Conservation (phyloP, 2,329 filamentous ascomycete genomes). For the Stachybotrys chlorohalonatus region DNA sequence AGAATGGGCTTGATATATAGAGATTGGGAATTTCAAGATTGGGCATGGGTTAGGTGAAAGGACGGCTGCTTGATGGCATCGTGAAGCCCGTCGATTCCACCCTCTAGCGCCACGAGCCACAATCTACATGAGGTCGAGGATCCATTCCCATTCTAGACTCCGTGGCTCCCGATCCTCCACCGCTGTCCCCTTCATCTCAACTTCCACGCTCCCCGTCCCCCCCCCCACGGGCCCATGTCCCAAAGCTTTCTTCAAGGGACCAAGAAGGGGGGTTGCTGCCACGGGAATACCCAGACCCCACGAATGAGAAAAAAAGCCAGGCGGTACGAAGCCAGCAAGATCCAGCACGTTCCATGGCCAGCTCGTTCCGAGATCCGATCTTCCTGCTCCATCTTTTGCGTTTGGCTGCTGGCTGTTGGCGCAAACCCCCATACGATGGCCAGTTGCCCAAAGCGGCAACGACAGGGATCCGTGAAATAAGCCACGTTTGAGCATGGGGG, state of each 20-base stretch:
- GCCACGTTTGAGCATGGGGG: too few species aligned
- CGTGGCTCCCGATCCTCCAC: too few species aligned
- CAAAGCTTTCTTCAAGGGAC: too few species aligned
- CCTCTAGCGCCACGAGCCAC: not conserved
- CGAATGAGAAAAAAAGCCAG: not conserved
- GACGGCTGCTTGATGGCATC: not conserved
- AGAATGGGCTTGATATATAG: too few species aligned
- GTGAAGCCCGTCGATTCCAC: not conserved
- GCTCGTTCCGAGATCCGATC: not conserved
- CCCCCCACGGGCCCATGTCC: not conserved
- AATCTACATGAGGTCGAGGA: not conserved
- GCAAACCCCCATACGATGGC: too few species aligned
- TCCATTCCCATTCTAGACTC: not conserved
- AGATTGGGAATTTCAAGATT: not conserved
- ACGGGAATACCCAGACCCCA: not conserved
- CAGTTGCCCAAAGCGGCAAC: too few species aligned
- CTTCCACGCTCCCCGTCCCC: too few species aligned
- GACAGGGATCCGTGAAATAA: too few species aligned
- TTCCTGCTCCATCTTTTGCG: not conserved
- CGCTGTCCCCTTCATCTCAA: not conserved
- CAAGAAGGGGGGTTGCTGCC: too few species aligned
- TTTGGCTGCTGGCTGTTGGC: too few species aligned
- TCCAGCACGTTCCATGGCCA: not conserved
- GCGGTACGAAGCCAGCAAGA: too few species aligned
- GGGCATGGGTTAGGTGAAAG: not conserved